phyloP scores from a whole-genome alignment of 108 stramenopile genomes.

The Cylindrotheca fusiformis region DNA sequence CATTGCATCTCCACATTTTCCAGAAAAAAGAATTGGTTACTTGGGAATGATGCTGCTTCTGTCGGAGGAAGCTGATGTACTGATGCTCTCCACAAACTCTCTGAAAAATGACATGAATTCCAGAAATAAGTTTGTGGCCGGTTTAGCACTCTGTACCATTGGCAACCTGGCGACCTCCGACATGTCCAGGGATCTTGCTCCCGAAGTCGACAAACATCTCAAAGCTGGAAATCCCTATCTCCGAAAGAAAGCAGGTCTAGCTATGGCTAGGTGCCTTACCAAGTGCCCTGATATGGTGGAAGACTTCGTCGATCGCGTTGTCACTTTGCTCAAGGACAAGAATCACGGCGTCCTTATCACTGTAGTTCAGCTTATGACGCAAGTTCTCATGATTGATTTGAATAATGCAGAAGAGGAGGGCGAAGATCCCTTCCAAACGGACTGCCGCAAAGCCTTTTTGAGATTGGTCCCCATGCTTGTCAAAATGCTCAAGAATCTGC shows the following conservation, averaged over 20 bases:
- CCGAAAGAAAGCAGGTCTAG: slow-evolving; percentile 97
- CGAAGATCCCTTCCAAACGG: slow-evolving; percentile 46
- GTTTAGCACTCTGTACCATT: slow-evolving; percentile 95
- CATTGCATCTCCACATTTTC: slow-evolving; percentile 95
- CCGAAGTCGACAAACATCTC: slow-evolving; percentile 95
- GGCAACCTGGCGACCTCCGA: slow-evolving; percentile 96
- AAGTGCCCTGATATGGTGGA: slow-evolving; percentile 97
- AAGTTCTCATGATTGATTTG: slow-evolving; percentile 79
- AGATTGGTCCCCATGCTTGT: slow-evolving; percentile 89
- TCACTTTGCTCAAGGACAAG: slow-evolving; percentile 89
- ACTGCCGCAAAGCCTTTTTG: slow-evolving; percentile 67
- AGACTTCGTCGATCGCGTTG: slow-evolving; percentile 91
- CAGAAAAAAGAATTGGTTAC: slow-evolving; percentile 98
- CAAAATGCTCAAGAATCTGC: slow-evolving; percentile 89
- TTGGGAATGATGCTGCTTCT: slow-evolving; percentile 96
- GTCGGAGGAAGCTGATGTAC: slow-evolving; percentile 96
- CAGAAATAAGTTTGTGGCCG: slow-evolving; percentile 87
- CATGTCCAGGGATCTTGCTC: slow-evolving; percentile 93
- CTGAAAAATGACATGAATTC: slow-evolving; percentile 90
- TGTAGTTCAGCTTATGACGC: slow-evolving; percentile 92
- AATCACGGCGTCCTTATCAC: slow-evolving; percentile 97
- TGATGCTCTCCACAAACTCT: slow-evolving; percentile 96
- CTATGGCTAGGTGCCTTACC: slow-evolving; percentile 88
- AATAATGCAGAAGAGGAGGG: slow-evolving; percentile 61
- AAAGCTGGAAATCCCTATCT: slow-evolving; percentile 79